A percentile compares a stretch with the other conserved stretches of the same genome.
phyloP scores from a whole-genome alignment of 1,284 basidiomycete species.

The Apiotrichum montevideense region DNA sequence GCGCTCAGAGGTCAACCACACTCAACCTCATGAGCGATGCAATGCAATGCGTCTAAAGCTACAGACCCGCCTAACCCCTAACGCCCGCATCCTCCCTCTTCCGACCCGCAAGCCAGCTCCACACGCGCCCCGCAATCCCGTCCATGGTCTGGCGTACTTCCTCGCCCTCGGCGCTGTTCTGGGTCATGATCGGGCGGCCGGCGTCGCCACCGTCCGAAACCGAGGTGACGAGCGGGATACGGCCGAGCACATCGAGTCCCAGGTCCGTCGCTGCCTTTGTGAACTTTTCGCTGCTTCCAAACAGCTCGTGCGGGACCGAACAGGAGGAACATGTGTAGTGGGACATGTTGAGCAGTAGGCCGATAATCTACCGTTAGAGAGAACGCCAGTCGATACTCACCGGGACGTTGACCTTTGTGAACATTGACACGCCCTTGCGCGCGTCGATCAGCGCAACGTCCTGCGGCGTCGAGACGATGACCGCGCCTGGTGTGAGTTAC shows the following conservation, averaged over 20 bases:
- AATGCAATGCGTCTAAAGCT: neutral
- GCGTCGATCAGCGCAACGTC: conserved; percentile 90
- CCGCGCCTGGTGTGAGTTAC: conserved; percentile 55
- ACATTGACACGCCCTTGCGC: conserved; percentile 88
- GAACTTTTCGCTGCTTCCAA: conserved; percentile 67
- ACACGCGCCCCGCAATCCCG: conserved; percentile 32
- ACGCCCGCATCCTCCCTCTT: conserved; percentile 3
- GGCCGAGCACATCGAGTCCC: conserved; percentile 60
- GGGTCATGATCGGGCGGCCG: conserved; percentile 55
- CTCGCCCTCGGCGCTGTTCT: conserved; percentile 24
- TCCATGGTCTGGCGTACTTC: conserved; percentile 39
- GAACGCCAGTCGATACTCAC: conserved; percentile 47
- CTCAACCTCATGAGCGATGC: neutral
- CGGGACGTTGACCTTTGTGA: conserved; percentile 81
- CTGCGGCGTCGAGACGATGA: conserved; percentile 94
- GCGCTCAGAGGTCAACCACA: too few species aligned
- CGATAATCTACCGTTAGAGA: conserved; percentile 60
- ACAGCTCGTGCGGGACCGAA: conserved; percentile 64
- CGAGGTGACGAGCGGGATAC: conserved; percentile 72
- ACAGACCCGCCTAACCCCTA: conserved; percentile 5
- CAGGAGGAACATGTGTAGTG: conserved; percentile 81
- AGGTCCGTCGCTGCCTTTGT: conserved; percentile 59
- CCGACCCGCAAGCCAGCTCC: conserved; percentile 33
- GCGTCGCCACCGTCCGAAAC: conserved; percentile 71
- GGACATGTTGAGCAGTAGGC: conserved; percentile 84